Percentiles rank a stretch among this genome's conserved stretches.
phyloP scores from a whole-genome alignment of 129 eudicot species.

The Tagetes patula region DNA sequence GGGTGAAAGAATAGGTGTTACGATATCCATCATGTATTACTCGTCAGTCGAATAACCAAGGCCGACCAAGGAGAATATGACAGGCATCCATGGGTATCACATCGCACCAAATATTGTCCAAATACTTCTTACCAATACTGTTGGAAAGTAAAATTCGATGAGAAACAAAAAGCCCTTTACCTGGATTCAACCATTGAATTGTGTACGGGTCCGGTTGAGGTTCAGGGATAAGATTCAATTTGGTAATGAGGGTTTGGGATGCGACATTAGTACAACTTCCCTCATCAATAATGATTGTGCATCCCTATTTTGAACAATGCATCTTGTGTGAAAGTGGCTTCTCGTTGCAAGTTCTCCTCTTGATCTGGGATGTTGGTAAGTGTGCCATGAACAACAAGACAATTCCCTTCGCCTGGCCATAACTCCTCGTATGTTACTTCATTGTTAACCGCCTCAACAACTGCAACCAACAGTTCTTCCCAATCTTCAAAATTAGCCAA shows the following conservation, averaged over 20 bases:
- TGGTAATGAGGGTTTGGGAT: not conserved
- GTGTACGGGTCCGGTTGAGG: not conserved
- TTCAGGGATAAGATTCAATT: not conserved
- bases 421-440: not conserved
- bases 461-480: not conserved
- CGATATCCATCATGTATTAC: not conserved
- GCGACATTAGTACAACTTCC: not conserved
- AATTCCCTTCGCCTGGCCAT: not conserved
- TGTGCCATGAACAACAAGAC: not conserved
- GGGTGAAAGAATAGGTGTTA: not conserved
- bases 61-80: not conserved
- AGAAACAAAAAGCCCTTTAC: not conserved
- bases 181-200: not conserved
- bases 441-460: not conserved
- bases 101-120: not conserved
- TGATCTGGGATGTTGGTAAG: not conserved
- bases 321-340: not conserved
- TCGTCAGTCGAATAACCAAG: not conserved
- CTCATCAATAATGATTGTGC: not conserved
- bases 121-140: not conserved
- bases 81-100: not conserved
- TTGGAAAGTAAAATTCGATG: not conserved
- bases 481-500: not conserved
- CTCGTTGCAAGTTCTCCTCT: not conserved
- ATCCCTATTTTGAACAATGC: not conserved